These are phyloP conservation scores for Pittosporum tobira DNA, from an alignment of 129 eudicot genomes.

Conservation along the genomic window DNA sequence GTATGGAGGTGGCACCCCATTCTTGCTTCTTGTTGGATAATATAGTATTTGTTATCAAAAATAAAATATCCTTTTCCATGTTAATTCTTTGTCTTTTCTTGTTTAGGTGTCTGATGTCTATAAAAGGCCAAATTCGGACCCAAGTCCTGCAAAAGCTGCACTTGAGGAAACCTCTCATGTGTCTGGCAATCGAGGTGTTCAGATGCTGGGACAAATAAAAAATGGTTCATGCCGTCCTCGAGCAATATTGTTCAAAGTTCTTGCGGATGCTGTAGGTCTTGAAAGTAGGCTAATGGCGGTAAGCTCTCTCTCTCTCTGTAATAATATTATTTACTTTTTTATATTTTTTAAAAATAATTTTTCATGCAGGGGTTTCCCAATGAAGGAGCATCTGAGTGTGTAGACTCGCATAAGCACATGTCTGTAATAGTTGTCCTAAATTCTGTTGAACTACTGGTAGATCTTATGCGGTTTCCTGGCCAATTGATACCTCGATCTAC, in stretches of 20 bases:
- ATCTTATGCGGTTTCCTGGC: conserved; percentile 94
- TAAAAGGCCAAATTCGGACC: conserved; percentile 65
- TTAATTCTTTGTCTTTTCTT: no score
- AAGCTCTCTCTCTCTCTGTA: conserved; percentile 22
- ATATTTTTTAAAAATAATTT: no score
- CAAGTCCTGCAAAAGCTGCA: conserved; percentile 51
- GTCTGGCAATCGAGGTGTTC: conserved; percentile 57
- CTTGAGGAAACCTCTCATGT: conserved; percentile 49
- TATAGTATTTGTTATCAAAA: no score
- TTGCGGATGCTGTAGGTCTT: conserved; percentile 96
- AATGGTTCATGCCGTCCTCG: conserved; percentile 94
- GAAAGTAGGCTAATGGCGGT: conserved; percentile 93
- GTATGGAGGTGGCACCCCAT: no score
- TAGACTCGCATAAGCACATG: conserved; percentile 86
- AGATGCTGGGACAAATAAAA: conserved; percentile 86
- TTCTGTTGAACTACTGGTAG: conserved; percentile 85
- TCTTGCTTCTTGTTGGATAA: no score
- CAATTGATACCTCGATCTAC: conserved; percentile 81
- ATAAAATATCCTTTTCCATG: no score
- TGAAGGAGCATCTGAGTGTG: conserved; percentile 71
- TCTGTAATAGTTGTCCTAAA: conserved; percentile 86
- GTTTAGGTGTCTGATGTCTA: conserved; percentile 78
- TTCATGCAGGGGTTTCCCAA: conserved; percentile 72
- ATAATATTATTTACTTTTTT: background rate
- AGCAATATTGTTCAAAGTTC: conserved; percentile 92